Conservation (phyloP, 768 basidiomycete genomes). For the Amanita exitialis region DNA sequence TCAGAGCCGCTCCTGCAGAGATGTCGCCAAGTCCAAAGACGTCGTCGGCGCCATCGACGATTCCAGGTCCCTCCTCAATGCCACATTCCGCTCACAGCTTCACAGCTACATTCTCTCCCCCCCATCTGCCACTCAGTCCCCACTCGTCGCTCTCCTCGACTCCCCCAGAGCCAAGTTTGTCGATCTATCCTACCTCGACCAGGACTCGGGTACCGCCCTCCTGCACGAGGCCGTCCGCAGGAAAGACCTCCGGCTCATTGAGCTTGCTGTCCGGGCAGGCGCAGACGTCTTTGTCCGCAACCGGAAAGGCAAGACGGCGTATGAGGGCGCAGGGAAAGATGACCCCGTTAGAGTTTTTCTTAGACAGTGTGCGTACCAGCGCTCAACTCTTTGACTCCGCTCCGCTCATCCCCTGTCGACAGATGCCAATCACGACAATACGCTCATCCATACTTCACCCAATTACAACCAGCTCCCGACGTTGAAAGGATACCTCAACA, state of each 20-base stretch:
- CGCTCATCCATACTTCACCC: conserved; percentile 40
- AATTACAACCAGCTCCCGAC: conserved; percentile 40
- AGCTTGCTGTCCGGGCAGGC: conserved; percentile 76
- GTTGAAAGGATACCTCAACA: conserved; percentile 75
- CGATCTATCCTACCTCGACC: conserved; percentile 75
- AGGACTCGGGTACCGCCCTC: conserved; percentile 64
- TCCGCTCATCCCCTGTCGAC: conserved; percentile 28
- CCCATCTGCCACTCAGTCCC: conserved; percentile 12
- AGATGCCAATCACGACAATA: conserved; percentile 64
- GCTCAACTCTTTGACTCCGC: not conserved
- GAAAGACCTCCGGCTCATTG: conserved; percentile 72
- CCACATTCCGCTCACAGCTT: conserved; percentile 64
- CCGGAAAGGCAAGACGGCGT: conserved; percentile 56
- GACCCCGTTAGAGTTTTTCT: conserved; percentile 78
- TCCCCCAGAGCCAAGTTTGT: conserved; percentile 62
- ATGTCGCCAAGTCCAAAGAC: conserved; percentile 66
- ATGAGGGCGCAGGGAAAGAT: conserved; percentile 64
- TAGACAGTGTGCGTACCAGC: conserved; percentile 56
- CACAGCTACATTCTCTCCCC: conserved; percentile 66
- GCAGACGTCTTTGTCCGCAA: conserved; percentile 87
- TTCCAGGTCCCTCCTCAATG: conserved; percentile 66
- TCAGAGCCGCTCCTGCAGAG: conserved; percentile 57
- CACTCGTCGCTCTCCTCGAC: conserved; percentile 46
- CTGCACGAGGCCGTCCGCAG: conserved; percentile 83
- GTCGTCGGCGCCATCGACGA: conserved; percentile 60